phyloP scores from a whole-genome alignment of 1,284 basidiomycete genomes.

The Pterulicium gracile region DNA sequence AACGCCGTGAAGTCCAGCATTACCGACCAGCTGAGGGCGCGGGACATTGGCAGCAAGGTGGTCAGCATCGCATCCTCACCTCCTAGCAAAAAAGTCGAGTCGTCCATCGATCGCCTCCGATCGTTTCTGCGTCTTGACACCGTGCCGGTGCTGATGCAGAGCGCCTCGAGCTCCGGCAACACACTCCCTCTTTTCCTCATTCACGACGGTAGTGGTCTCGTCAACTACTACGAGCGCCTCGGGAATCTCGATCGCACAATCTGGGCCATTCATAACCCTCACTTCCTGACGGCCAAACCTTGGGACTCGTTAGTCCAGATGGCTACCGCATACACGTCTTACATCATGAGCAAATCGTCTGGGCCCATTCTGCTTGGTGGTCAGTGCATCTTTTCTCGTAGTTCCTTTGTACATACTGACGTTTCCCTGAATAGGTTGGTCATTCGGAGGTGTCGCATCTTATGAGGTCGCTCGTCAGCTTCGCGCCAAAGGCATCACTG shows the following conservation, averaged over 20 bases:
- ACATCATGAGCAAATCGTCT: slow-evolving; percentile 21
- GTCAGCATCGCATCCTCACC: not conserved
- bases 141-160: slow-evolving; percentile 29
- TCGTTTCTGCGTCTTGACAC: slow-evolving; percentile 17
- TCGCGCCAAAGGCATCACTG: slow-evolving; percentile 25
- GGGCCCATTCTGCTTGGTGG: slow-evolving; percentile 47
- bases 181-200: slow-evolving; percentile 45
- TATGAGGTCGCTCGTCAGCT: slow-evolving; percentile 53
- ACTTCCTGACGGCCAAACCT: slow-evolving; percentile 27
- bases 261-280: slow-evolving; percentile 51
- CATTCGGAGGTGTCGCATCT: slow-evolving; percentile 63
- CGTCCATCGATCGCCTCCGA: slow-evolving; percentile 6
- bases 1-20: slow-evolving; percentile 23
- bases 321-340: slow-evolving; percentile 38
- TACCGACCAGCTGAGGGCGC: slow-evolving; percentile 6
- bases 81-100: not conserved
- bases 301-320: slow-evolving; percentile 43
- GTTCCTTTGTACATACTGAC: too few relatives aligned
- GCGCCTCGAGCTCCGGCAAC: slow-evolving; percentile 9
- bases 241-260: slow-evolving; percentile 35
- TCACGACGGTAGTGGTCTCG: slow-evolving; percentile 61
- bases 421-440: slow-evolving; percentile 44
- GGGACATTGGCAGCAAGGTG: not conserved
- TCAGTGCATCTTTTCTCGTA: slow-evolving; percentile 19
- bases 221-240: slow-evolving; percentile 40